Evolutionary conservation across 2,329 filamentous ascomycete species (phyloP), one percentile per base, ranked within the genome.

Genomic region (Ceratocystiopsis brevicomis): DNA sequence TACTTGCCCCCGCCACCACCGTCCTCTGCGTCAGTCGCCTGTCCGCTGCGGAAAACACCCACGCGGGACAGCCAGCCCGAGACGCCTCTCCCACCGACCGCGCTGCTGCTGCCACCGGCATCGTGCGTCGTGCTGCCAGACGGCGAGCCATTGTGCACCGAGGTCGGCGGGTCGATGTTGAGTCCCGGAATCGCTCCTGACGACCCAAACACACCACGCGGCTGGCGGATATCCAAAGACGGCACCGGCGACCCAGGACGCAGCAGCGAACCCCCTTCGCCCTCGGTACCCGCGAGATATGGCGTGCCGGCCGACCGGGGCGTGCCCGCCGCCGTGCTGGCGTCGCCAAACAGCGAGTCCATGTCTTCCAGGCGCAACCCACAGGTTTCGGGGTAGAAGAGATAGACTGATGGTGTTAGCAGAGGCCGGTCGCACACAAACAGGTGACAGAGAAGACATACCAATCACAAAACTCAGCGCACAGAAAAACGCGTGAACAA

Each of bases 401-500:
- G 96, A 63, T 88, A 98, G 9, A 98, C 90, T 95, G 50, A 18
- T n/a, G 8, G 11, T 38, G 37, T 42, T 37, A 41, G 14, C 9
- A 2, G 11, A n/a, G 25, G 25, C 8, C 25, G 12, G 25, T 11
- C 25, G 12, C 18, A 32, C 6, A 18, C 10, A 40, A 30, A 17
- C 3, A 35, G n/a, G 18, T 32, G 14, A 15, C 6, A 95, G 79
- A 57, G 11, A 16, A 18, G 39, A 71, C 82, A 73, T 69, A 95
- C 88, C 90, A 63, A 96, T 78, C 45, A 98, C 81, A 57, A 98
- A 95, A 71, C 85, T 94, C 50, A 79, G 76, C 43, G 84, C 85
- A 58, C 90, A 98, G 65, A 94, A 96, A 60, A 96, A 95, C 2
- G 90, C 90, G 60, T 98, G 90, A 15, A 98, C 68, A 40, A 98